phyloP scores from a whole-genome alignment of 2,329 filamentous ascomycete species.

The Bipolaris sorokiniana region DNA sequence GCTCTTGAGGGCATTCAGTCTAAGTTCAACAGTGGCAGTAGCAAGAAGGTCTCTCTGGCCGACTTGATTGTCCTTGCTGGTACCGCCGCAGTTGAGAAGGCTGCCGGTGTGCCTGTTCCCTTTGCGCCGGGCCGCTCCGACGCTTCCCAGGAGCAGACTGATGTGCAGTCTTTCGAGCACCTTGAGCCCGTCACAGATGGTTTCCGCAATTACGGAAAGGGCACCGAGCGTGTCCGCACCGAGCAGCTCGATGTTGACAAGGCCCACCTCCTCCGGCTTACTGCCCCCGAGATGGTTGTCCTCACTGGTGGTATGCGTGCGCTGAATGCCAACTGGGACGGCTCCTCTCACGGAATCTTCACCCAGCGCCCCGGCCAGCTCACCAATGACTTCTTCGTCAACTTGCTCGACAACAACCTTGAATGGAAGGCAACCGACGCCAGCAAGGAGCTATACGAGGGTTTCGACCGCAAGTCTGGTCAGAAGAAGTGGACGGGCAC shows the following conservation, averaged over 20 bases:
- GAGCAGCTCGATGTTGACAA: conserved; percentile 76
- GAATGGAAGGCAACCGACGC: conserved; percentile 65
- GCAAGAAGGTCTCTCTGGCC: conserved; percentile 78
- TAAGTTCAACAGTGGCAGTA: conserved; percentile 68
- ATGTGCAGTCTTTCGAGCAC: conserved; percentile 66
- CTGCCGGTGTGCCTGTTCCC: conserved; percentile 67
- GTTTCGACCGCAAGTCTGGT: conserved; percentile 69
- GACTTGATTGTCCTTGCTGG: conserved; percentile 81
- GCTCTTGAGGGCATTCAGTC: conserved; percentile 69
- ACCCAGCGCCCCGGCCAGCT: conserved; percentile 71
- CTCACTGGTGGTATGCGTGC: conserved; percentile 75
- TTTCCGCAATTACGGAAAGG: conserved; percentile 79
- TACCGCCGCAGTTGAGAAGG: conserved; percentile 73
- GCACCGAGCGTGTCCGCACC: conserved; percentile 64
- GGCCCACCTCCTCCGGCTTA: conserved; percentile 72
- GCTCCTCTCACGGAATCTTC: conserved; percentile 70
- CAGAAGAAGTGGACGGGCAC: conserved; percentile 72
- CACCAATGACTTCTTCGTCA: conserved; percentile 83
- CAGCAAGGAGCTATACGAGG: conserved; percentile 66
- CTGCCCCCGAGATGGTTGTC: conserved; percentile 72
- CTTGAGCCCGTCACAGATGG: conserved; percentile 74
- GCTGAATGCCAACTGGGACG: conserved; percentile 73
- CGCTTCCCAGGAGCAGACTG: conserved; percentile 74
- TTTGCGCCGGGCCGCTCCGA: conserved; percentile 77
- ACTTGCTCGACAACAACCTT: conserved; percentile 72